phyloP scores from a whole-genome alignment of 192 early-diverging fungal species.

The Podila epicladia region DNA sequence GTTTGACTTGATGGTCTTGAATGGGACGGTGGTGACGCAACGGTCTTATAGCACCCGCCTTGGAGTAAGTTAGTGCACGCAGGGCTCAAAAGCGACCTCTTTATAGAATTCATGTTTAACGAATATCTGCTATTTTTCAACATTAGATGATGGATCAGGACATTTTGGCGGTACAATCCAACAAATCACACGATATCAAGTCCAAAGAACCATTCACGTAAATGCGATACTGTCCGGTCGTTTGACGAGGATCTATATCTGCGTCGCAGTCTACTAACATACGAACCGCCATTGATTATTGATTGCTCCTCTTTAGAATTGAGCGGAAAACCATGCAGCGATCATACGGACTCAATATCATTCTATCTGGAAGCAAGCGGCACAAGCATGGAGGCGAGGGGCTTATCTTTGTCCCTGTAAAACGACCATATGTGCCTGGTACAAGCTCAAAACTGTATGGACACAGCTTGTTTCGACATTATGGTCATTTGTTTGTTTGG shows the following conservation, averaged over 20 bases:
- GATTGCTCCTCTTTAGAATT: conserved; percentile 47
- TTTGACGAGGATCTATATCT: background rate
- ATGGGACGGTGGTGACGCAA: conserved; percentile 65
- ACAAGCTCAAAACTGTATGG: conserved; percentile 62
- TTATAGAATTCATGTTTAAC: no score
- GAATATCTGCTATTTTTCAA: background rate
- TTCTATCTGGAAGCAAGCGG: conserved; percentile 72
- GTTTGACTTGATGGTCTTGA: conserved; percentile 73
- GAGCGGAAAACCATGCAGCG: conserved; percentile 69
- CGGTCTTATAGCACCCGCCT: conserved; percentile 70
- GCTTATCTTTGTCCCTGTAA: conserved; percentile 75
- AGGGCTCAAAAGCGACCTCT: background rate
- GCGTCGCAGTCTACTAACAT: background rate
- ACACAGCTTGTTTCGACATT: background rate
- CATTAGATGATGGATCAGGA: conserved; percentile 70
- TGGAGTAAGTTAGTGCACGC: conserved; percentile 59
- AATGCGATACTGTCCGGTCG: background rate
- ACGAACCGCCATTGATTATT: background rate
- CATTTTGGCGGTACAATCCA: conserved; percentile 60
- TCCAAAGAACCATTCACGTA: conserved; percentile 70
- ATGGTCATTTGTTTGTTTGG: no score
- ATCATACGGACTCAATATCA: conserved; percentile 61
- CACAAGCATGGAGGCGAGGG: conserved; percentile 77
- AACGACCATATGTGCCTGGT: conserved; percentile 63
- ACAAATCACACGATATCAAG: conserved; percentile 49